A percentile compares a stretch with the other conserved stretches of the same genome.
These are phyloP conservation scores for Dentiscutata heterogama DNA, from an alignment of 371 early-diverging fungal genomes.

Conservation along the genomic window DNA sequence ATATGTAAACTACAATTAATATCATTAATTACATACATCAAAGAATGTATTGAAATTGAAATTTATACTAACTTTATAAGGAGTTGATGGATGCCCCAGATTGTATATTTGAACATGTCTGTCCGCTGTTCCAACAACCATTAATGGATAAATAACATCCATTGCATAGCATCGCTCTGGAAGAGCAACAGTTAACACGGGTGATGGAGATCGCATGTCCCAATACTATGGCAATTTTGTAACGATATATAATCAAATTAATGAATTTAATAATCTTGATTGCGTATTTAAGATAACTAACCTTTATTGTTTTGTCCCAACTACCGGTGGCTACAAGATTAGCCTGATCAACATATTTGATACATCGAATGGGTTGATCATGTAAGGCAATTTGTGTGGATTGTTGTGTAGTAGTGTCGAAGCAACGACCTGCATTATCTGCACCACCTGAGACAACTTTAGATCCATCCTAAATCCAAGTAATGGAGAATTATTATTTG, in stretches of 20 bases:
- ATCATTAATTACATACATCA: background rate
- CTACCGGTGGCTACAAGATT: conserved; percentile 83
- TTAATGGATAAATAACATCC: conserved; percentile 75
- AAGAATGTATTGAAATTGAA: background rate
- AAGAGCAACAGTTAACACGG: conserved; percentile 70
- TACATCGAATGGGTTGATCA: conserved; percentile 75
- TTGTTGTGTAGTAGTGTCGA: conserved; percentile 73
- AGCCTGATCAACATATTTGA: conserved; percentile 67
- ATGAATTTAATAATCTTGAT: conserved; percentile 32
- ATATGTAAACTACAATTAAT: background rate
- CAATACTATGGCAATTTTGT: conserved; percentile 69
- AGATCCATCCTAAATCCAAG: conserved; percentile 72
- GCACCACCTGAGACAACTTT: conserved; percentile 86
- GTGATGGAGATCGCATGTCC: conserved; percentile 78
- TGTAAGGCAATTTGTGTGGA: conserved; percentile 73
- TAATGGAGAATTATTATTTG: conserved; percentile 6
- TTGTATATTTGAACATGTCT: conserved; percentile 77
- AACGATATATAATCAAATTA: background rate
- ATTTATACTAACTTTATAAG: conserved; percentile 65
- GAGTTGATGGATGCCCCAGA: conserved; percentile 74
- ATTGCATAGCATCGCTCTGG: conserved; percentile 87
- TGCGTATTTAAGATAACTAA: conserved; percentile 36
- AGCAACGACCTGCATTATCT: conserved; percentile 74
- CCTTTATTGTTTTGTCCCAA: conserved; percentile 94
- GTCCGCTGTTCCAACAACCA: conserved; percentile 86